Evolutionary conservation across 176 grass and related monocot genomes (phyloP).

Genomic region (Calamus simplicifolius): DNA sequence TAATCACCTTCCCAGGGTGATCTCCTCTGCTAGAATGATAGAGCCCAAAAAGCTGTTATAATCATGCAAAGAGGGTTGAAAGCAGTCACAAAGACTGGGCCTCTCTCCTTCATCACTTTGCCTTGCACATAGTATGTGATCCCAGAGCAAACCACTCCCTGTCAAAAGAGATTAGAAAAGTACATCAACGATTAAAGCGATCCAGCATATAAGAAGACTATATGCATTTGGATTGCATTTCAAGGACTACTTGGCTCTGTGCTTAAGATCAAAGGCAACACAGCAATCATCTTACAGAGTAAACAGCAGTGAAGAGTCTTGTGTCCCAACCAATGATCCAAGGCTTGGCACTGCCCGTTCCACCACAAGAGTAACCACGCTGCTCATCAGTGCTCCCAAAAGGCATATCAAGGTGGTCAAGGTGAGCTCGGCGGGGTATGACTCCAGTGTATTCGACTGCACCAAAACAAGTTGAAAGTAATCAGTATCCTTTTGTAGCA

Average conservation of each 20-base stretch:
- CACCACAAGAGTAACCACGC: constrained; percentile 46
- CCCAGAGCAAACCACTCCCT: constrained; percentile 89
- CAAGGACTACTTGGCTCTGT: no score
- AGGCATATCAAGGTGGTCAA: constrained; percentile 70
- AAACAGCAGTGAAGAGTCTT: constrained; percentile 71
- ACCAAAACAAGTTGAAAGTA: neutral
- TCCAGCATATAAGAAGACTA: no score
- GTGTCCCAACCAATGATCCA: constrained; percentile 89
- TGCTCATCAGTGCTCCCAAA: constrained; percentile 51
- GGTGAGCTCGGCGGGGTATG: constrained; percentile 68
- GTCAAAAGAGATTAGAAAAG: neutral
- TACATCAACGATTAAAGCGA: no score
- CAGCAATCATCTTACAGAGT: constrained; percentile 41
- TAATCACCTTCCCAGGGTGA: constrained; percentile 68
- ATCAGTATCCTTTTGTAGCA: no score
- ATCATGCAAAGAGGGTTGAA: constrained; percentile 99
- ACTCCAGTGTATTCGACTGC: constrained; percentile 53
- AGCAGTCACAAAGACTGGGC: constrained; percentile 87
- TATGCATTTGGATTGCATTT: no score
- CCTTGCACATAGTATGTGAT: constrained; percentile 91
- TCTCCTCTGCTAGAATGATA: constrained; percentile 69
- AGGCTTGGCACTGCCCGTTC: constrained; percentile 46
- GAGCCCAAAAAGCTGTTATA: constrained; percentile 75
- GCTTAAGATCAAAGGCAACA: no score
- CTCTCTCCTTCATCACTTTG: constrained; percentile 60